These are phyloP conservation scores for Claviceps humidiphila DNA, from an alignment of 2,329 filamentous ascomycete genomes.

Conservation along the genomic window DNA sequence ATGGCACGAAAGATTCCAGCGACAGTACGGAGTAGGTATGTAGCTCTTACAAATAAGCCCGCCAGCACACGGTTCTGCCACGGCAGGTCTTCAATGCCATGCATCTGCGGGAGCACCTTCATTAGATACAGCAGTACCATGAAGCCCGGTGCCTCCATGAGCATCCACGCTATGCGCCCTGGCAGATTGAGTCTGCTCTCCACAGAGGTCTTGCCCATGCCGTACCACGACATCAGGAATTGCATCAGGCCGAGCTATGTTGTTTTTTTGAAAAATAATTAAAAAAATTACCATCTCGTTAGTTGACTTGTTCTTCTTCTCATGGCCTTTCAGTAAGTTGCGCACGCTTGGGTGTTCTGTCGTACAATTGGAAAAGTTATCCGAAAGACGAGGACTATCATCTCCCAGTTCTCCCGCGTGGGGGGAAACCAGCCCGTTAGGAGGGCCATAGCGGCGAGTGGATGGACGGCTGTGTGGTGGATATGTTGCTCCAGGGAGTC, in stretches of 20 bases:
- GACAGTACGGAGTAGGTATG: neutral
- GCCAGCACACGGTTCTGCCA: constrained; percentile 69
- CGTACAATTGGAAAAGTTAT: constrained; percentile 38
- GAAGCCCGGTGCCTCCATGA: constrained; percentile 76
- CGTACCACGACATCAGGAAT: constrained; percentile 70
- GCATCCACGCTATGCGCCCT: constrained; percentile 73
- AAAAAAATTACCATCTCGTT: neutral
- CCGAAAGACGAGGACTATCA: constrained; percentile 38
- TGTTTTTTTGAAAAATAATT: no score
- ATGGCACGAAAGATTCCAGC: neutral
- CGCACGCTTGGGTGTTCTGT: neutral
- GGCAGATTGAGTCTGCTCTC: constrained; percentile 69
- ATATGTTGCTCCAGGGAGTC: no score
- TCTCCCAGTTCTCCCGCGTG: constrained; percentile 42
- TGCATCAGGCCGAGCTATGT: constrained; percentile 56
- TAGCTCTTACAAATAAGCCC: constrained; percentile 43
- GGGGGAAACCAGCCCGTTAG: constrained; percentile 44
- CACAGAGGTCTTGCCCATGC: constrained; percentile 83
- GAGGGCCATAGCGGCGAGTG: constrained; percentile 21
- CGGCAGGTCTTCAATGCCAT: constrained; percentile 47
- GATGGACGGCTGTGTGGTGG: no score
- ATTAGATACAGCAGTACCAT: constrained; percentile 70
- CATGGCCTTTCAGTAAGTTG: no score
- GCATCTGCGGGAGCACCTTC: constrained; percentile 46
- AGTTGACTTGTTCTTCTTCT: no score